phyloP scores from a whole-genome alignment of 805 yeast species.

The Metschnikowia henanensis region DNA sequence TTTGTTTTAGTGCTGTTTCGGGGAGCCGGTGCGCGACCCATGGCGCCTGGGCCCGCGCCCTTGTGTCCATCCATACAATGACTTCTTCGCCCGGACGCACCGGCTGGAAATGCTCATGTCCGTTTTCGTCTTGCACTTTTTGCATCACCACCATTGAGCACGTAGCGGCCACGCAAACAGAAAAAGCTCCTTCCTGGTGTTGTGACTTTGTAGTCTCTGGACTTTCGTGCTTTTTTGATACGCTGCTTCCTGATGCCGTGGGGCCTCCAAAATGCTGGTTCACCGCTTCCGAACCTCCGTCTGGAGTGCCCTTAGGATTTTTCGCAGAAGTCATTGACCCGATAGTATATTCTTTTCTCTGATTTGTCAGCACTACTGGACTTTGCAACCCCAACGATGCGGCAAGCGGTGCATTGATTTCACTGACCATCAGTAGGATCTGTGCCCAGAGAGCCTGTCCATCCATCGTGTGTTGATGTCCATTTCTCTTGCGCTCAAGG shows the following conservation, averaged over 20 bases:
- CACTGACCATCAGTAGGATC: constrained; percentile 11
- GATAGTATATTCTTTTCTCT: no score
- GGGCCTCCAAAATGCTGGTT: no score
- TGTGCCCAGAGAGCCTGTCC: constrained; percentile 14
- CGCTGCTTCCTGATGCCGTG: no score
- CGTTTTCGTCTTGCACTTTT: constrained; percentile 14
- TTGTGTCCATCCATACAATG: constrained; percentile 61
- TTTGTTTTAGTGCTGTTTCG: constrained; percentile 18
- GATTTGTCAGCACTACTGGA: no score
- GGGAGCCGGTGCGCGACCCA: constrained; percentile 28
- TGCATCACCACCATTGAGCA: constrained; percentile 55
- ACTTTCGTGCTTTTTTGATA: no score
- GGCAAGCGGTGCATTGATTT: not conserved
- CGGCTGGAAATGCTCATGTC: constrained; percentile 28
- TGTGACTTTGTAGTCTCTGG: not conserved
- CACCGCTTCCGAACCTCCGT: no score
- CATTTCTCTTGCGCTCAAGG: constrained; percentile 9
- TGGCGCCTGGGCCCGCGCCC: constrained; percentile 36
- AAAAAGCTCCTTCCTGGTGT: not conserved
- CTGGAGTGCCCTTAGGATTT: no score
- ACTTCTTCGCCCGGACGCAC: constrained; percentile 38
- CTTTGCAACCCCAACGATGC: not conserved
- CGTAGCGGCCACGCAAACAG: constrained; percentile 50
- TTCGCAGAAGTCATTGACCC: no score
- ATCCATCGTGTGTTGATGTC: constrained; percentile 15